phyloP scores from a whole-genome alignment of 805 yeast species.

The Schwanniomyces polymorphus region DNA sequence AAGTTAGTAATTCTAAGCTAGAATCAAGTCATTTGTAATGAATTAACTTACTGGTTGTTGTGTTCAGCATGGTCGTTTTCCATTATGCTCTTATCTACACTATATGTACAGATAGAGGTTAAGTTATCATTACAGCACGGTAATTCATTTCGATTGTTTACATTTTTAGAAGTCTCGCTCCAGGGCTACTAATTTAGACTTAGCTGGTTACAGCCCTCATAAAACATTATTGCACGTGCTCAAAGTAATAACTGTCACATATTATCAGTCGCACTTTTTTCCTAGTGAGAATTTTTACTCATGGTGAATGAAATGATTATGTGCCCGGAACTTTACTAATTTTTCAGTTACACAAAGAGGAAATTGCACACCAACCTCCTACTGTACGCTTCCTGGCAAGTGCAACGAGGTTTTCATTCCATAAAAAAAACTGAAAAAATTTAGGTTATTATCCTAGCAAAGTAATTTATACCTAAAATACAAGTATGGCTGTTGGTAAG shows the following conservation, averaged over 20 bases:
- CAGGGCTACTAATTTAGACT: background rate
- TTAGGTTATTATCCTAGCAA: background rate
- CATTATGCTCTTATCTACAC: conserved; percentile 1
- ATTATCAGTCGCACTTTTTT: background rate
- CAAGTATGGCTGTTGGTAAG: conserved; percentile 61
- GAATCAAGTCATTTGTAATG: too few relatives aligned
- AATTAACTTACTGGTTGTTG: conserved; percentile 35
- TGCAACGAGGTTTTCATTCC: background rate
- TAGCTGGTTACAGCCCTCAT: background rate
- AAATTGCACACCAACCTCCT: background rate
- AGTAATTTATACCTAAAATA: conserved; percentile 6
- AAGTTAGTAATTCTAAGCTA: conserved; percentile 21
- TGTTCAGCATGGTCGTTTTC: conserved; percentile 26
- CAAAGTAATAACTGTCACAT: background rate
- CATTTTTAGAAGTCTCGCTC: background rate
- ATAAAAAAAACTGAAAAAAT: conserved; percentile 1
- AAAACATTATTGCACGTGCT: background rate
- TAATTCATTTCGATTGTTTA: background rate
- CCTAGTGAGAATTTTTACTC: background rate
- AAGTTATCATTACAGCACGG: background rate
- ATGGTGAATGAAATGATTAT: background rate
- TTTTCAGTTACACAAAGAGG: conserved; percentile 1
- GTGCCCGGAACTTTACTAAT: background rate
- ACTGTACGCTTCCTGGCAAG: background rate
- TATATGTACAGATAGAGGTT: background rate